Evolutionary conservation across 257 asterid genomes (phyloP).

Genomic region (Solanum chilense): DNA sequence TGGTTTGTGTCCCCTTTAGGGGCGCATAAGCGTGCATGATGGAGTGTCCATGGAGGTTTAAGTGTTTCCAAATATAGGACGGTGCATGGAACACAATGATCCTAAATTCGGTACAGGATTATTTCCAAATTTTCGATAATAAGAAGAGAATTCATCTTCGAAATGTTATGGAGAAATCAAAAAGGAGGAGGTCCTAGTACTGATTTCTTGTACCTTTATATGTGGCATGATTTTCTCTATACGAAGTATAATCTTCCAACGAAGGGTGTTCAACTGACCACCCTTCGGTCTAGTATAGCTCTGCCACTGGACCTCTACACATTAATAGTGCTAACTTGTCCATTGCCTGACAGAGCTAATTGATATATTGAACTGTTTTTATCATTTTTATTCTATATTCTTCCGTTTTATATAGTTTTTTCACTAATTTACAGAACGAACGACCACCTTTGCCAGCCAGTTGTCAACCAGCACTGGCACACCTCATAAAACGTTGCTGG

Average conservation of each 20-base stretch:
- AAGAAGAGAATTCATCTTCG: neutral
- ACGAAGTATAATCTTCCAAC: accelerated
- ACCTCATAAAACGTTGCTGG: slow-evolving; percentile 88
- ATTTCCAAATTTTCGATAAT: neutral
- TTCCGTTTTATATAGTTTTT: neutral
- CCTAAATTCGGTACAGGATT: neutral
- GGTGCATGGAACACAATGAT: neutral
- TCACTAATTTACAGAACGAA: slow-evolving; percentile 50
- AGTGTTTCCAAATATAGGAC: neutral
- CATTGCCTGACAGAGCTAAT: neutral
- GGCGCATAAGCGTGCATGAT: neutral
- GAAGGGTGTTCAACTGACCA: neutral
- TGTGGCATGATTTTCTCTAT: neutral
- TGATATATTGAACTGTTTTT: neutral
- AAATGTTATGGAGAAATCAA: neutral
- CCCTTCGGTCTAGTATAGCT: neutral
- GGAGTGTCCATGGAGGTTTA: neutral
- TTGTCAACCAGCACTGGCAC: slow-evolving; percentile 79
- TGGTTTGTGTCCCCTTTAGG: neutral
- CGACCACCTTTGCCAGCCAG: slow-evolving; percentile 87
- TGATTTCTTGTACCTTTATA: neutral
- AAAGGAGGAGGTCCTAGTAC: neutral
- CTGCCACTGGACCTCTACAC: neutral
- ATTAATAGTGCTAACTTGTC: neutral
- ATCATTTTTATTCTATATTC: neutral